phyloP scores from a whole-genome alignment of 306 rosid genomes.

The Trifolium fragiferum region DNA sequence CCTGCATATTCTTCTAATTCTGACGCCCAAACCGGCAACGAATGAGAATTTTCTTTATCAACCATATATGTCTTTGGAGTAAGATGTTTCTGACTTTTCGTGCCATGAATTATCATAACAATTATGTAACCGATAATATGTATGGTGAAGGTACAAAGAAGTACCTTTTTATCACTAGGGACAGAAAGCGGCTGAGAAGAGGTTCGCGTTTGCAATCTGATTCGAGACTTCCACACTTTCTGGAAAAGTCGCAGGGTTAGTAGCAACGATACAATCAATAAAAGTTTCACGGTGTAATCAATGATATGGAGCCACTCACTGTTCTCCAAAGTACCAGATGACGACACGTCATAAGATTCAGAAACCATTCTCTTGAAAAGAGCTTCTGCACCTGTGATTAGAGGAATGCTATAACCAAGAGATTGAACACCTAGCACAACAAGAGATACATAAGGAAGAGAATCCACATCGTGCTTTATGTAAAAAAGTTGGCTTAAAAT shows the following conservation, averaged over 20 bases:
- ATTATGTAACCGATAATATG: slow-evolving; percentile 67
- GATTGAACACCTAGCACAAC: slow-evolving; percentile 85
- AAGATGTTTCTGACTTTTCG: slow-evolving; percentile 50
- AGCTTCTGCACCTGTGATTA: slow-evolving; percentile 86
- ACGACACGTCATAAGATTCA: slow-evolving; percentile 48
- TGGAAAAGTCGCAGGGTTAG: slow-evolving; percentile 84
- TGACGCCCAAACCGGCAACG: slow-evolving; percentile 57
- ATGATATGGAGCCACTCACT: slow-evolving; percentile 64
- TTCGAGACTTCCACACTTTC: slow-evolving; percentile 90
- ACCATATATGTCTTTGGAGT: slow-evolving; percentile 40
- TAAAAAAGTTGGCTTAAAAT: slow-evolving; percentile 76
- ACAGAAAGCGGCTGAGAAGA: slow-evolving; percentile 63
- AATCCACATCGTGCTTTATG: slow-evolving; percentile 59
- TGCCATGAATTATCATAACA: slow-evolving; percentile 60
- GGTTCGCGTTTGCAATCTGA: slow-evolving; percentile 63
- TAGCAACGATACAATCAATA: slow-evolving; percentile 67
- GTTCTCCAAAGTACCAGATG: slow-evolving; percentile 61
- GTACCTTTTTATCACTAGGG: slow-evolving; percentile 75
- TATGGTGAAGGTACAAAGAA: slow-evolving; percentile 53
- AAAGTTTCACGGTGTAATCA: slow-evolving; percentile 79
- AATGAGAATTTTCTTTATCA: slow-evolving; percentile 44
- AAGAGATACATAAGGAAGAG: slow-evolving; percentile 75
- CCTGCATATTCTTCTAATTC: slow-evolving; percentile 83
- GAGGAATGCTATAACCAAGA: slow-evolving; percentile 82
- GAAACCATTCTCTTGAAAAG: slow-evolving; percentile 68